These are phyloP conservation scores for Aquanectria penicillioides DNA, from an alignment of 2,329 filamentous ascomycete species.

Conservation along the genomic window DNA sequence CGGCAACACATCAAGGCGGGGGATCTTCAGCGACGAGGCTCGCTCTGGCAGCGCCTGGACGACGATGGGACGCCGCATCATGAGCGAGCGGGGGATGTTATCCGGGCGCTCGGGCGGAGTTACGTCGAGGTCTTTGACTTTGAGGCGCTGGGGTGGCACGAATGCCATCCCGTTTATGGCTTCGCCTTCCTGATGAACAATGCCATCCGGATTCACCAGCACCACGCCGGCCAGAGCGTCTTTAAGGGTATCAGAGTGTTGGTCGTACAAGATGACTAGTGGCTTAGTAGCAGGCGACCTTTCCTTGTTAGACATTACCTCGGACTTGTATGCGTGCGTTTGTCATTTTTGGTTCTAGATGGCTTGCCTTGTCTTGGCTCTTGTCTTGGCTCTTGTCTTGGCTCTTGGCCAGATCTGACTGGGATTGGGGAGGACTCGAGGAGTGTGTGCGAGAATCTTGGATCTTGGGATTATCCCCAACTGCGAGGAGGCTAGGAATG, in stretches of 20 bases:
- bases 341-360: too few species aligned
- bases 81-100: conserved; percentile 39
- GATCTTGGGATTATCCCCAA: not conserved
- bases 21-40: conserved; percentile 29
- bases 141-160: conserved; percentile 44
- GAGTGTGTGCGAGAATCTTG: conserved; percentile 8
- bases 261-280: conserved; percentile 38
- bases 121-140: conserved; percentile 48
- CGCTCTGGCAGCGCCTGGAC: conserved; percentile 37
- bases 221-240: conserved; percentile 19
- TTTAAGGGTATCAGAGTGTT: conserved; percentile 42
- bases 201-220: conserved; percentile 45
- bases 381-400: too few species aligned
- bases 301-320: too few species aligned
- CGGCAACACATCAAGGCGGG: conserved; percentile 16
- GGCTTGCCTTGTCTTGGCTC: too few species aligned
- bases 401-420: too few species aligned
- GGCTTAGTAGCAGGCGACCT: too few species aligned
- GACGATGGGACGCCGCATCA: conserved; percentile 22
- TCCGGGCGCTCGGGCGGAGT: conserved; percentile 42
- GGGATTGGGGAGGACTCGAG: too few species aligned
- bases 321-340: too few species aligned
- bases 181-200: conserved; percentile 44
- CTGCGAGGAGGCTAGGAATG: too few species aligned
- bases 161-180: conserved; percentile 41